A percentile compares a stretch with the other conserved stretches of the same genome.
phyloP scores from a whole-genome alignment of 169 alveolate species.

The Theileria sp. region DNA sequence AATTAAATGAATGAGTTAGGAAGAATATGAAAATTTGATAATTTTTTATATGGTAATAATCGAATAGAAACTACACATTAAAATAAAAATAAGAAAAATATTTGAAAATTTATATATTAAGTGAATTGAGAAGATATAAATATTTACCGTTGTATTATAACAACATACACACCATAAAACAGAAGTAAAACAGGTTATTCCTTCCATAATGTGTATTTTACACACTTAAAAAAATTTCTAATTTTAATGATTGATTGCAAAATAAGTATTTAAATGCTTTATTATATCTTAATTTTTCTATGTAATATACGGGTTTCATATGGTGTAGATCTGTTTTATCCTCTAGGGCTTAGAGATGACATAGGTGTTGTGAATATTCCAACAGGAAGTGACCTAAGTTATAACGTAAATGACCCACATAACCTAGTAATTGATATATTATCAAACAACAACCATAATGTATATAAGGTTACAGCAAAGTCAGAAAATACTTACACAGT shows the following conservation, averaged over 20 bases:
- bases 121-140: neutral
- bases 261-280: neutral
- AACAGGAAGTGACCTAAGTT: neutral
- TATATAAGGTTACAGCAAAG: neutral
- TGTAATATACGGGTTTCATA: neutral
- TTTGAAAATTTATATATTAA: too few relatives aligned
- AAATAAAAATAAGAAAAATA: too few relatives aligned
- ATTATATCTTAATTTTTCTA: neutral
- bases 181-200: neutral
- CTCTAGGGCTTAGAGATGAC: neutral
- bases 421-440: neutral
- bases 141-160: neutral
- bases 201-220: neutral
- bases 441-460: neutral
- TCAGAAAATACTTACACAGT: neutral
- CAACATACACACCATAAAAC: neutral
- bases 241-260: neutral
- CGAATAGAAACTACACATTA: neutral
- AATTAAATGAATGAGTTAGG: too few relatives aligned
- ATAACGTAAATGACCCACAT: conserved; percentile 3
- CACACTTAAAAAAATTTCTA: neutral
- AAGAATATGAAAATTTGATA: neutral
- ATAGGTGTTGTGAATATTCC: neutral
- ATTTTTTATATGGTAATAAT: neutral
- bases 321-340: neutral